These are phyloP conservation scores for Erucastrum elatum DNA, from an alignment of 345 rosid genomes.

Conservation along the genomic window DNA sequence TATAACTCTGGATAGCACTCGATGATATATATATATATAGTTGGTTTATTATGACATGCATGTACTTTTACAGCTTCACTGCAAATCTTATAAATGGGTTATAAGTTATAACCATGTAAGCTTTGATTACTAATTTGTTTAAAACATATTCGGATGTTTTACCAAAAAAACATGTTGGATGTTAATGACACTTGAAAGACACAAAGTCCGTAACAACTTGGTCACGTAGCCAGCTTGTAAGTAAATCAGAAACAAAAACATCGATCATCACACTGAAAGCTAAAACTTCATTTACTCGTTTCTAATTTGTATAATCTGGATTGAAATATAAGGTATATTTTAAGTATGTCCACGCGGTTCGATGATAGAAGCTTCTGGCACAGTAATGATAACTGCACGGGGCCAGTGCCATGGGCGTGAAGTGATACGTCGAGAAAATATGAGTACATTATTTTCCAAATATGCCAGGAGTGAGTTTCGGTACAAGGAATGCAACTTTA, in stretches of 20 bases:
- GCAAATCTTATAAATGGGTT: neutral
- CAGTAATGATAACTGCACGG: neutral
- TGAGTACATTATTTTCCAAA: neutral
- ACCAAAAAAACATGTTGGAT: neutral
- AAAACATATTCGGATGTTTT: no score
- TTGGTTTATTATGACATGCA: neutral
- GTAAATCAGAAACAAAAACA: neutral
- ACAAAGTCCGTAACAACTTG: neutral
- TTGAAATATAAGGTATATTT: no score
- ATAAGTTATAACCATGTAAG: neutral
- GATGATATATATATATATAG: neutral
- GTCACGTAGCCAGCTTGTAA: neutral
- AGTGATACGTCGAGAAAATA: neutral
- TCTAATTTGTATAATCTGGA: neutral
- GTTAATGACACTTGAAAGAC: neutral
- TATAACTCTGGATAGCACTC: neutral
- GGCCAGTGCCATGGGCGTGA: neutral
- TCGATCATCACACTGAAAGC: neutral
- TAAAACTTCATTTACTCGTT: constrained; percentile 5
- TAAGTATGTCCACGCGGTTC: neutral
- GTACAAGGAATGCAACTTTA: neutral
- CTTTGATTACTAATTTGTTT: neutral
- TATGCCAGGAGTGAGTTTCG: constrained; percentile 2
- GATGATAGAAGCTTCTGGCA: constrained; percentile 4
- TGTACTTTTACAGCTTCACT: neutral